A percentile compares a stretch with the other conserved stretches of the same genome.
Evolutionary conservation across 495 filamentous ascomycete species (phyloP).

Genomic region (Podospora pseudopauciseta): DNA sequence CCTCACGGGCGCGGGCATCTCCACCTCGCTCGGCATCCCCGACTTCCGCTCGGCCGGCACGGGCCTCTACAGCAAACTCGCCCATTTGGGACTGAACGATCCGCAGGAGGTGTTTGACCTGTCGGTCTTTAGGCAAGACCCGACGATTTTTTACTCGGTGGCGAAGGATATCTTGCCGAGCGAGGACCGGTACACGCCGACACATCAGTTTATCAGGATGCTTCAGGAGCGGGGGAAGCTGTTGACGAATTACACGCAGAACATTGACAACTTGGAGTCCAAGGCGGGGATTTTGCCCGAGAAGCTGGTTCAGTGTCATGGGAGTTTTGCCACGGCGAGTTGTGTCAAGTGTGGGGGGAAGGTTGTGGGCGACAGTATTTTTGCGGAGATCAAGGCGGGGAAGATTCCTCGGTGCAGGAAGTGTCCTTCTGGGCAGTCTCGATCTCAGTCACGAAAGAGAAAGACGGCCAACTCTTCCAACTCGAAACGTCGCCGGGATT

Average conservation of each 20-base stretch:
- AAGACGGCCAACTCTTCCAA: slow-evolving; percentile 64
- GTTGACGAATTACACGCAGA: slow-evolving; percentile 95
- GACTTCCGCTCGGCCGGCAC: slow-evolving; percentile 84
- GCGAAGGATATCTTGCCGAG: slow-evolving; percentile 87
- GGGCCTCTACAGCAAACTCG: slow-evolving; percentile 82
- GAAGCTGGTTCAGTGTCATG: slow-evolving; percentile 94
- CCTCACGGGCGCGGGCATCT: slow-evolving; percentile 91
- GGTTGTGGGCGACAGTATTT: slow-evolving; percentile 74
- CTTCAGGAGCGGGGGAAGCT: slow-evolving; percentile 87
- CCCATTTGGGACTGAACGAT: slow-evolving; percentile 65
- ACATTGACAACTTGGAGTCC: slow-evolving; percentile 95
- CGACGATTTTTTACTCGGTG: slow-evolving; percentile 85
- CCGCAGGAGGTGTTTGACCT: slow-evolving; percentile 97
- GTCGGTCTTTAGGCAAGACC: slow-evolving; percentile 76
- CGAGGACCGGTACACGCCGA: slow-evolving; percentile 70
- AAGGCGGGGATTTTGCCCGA: slow-evolving; percentile 77
- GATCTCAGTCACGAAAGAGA: slow-evolving; percentile 57
- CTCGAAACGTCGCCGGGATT: slow-evolving; percentile 58
- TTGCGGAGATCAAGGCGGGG: slow-evolving; percentile 72
- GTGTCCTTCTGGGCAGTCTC: slow-evolving; percentile 51
- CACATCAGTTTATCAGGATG: slow-evolving; percentile 93
- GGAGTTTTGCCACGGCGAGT: slow-evolving; percentile 87
- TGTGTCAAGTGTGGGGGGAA: slow-evolving; percentile 78
- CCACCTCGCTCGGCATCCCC: slow-evolving; percentile 82
- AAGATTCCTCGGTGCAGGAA: slow-evolving; percentile 60